These are phyloP conservation scores for Claviceps maximensis DNA, from an alignment of 2,329 filamentous ascomycete species.

Conservation along the genomic window DNA sequence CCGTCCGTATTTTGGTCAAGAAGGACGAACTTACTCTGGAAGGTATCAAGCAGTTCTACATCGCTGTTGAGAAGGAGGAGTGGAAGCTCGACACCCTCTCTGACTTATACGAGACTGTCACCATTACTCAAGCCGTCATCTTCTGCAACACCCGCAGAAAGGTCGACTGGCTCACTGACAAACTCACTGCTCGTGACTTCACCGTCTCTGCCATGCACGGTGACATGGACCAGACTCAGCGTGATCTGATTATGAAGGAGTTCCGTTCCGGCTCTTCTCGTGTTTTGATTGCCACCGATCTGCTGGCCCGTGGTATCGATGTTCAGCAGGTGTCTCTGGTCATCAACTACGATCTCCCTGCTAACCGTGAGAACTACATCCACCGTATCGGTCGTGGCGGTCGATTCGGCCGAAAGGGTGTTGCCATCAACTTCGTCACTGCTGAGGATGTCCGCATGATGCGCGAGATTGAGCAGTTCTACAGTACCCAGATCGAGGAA, in stretches of 20 bases:
- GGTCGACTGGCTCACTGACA: slow-evolving; percentile 99
- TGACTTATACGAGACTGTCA: slow-evolving; percentile 97
- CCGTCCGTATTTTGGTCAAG: slow-evolving; percentile 98
- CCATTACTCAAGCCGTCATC: slow-evolving; percentile 98
- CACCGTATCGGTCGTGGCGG: slow-evolving; percentile 99
- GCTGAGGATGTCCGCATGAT: slow-evolving; percentile 99
- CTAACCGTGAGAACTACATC: slow-evolving; percentile 99
- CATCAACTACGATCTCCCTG: slow-evolving; percentile 99
- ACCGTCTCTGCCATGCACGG: slow-evolving; percentile 99
- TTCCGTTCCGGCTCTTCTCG: slow-evolving; percentile 97
- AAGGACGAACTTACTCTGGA: slow-evolving; percentile 98
- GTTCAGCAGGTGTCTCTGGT: slow-evolving; percentile 98
- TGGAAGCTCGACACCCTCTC: slow-evolving; percentile 99
- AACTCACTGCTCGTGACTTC: slow-evolving; percentile 97
- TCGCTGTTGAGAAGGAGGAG: slow-evolving; percentile 99
- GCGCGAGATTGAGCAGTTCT: slow-evolving; percentile 99
- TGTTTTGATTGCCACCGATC: slow-evolving; percentile 95
- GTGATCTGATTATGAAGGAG: slow-evolving; percentile 99
- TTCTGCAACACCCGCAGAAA: slow-evolving; percentile 99
- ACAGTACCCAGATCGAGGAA: slow-evolving; percentile 99
- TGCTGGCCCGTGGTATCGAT: slow-evolving; percentile 98
- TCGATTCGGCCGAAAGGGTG: slow-evolving; percentile 99
- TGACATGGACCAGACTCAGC: slow-evolving; percentile 96
- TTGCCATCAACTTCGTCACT: slow-evolving; percentile 99
- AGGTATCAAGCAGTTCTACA: slow-evolving; percentile 99